phyloP scores from a whole-genome alignment of 305 asterid genomes.

The Fraxinus xanthoxyloides region DNA sequence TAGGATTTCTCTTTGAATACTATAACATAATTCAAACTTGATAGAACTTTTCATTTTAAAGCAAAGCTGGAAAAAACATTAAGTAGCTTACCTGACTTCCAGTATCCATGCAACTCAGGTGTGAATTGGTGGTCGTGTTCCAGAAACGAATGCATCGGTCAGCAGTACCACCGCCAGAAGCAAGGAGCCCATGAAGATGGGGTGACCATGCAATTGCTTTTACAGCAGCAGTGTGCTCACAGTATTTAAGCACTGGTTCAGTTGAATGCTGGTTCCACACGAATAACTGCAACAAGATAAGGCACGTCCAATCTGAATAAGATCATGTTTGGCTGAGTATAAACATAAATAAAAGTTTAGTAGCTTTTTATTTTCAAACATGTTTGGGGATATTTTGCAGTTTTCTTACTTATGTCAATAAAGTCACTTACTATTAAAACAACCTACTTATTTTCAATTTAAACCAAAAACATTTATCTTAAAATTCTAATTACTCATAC shows the following conservation, averaged over 20 bases:
- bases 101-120: constrained; percentile 84
- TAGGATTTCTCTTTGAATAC: not conserved
- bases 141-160: constrained; percentile 95
- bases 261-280: constrained; percentile 95
- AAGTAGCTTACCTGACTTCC: constrained; percentile 80
- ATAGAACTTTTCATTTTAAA: not conserved
- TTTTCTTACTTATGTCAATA: not conserved
- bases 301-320: not conserved
- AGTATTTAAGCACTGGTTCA: constrained; percentile 77
- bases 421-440: not conserved
- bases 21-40: not conserved
- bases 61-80: not conserved
- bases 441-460: not conserved
- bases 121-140: constrained; percentile 88
- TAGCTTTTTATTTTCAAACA: not conserved
- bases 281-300: constrained; percentile 53
- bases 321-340: not conserved
- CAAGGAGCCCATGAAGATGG: constrained; percentile 93
- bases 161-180: constrained; percentile 98
- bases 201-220: constrained; percentile 99
- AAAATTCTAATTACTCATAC: not conserved
- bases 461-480: not conserved
- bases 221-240: constrained; percentile 97
- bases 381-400: not conserved
- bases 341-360: not conserved